These are phyloP conservation scores for Flaveria linearis DNA, from an alignment of 129 eudicot species.

Conservation along the genomic window DNA sequence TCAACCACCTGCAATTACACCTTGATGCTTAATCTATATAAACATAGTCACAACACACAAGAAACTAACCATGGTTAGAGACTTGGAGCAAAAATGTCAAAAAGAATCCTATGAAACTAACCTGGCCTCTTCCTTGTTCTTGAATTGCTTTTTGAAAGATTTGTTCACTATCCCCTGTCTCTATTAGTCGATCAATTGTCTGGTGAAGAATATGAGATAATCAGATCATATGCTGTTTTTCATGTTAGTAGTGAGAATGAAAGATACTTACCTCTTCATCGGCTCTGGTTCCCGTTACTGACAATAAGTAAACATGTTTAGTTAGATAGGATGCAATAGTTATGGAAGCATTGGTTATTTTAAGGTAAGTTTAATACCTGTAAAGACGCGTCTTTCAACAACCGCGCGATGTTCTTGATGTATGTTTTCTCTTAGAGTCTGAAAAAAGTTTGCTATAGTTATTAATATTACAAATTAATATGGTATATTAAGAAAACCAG, in stretches of 20 bases:
- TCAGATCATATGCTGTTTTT: neutral
- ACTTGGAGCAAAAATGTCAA: neutral
- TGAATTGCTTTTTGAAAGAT: constrained; percentile 73
- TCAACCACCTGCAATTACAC: constrained; percentile 59
- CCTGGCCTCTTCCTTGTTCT: constrained; percentile 90
- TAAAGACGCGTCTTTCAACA: constrained; percentile 78
- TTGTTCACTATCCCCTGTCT: constrained; percentile 87
- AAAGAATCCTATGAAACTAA: neutral
- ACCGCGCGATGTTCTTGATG: constrained; percentile 85
- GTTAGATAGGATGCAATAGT: constrained; percentile 6
- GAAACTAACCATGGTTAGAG: neutral
- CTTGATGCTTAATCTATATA: constrained; percentile 1
- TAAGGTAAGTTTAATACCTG: constrained; percentile 49
- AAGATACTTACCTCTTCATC: constrained; percentile 74
- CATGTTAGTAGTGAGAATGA: neutral
- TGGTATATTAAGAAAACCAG: neutral
- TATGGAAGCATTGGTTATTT: neutral
- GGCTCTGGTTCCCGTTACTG: constrained; percentile 76
- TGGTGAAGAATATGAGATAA: constrained; percentile 32
- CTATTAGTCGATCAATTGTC: constrained; percentile 80
- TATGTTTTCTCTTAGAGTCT: constrained; percentile 66
- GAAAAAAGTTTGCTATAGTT: constrained; percentile 32
- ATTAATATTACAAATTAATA: constrained; percentile 19
- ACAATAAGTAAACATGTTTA: constrained; percentile 13
- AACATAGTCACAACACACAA: neutral